These are phyloP conservation scores for Proliferodiscus dingleyae DNA, from an alignment of 2,329 filamentous ascomycete genomes.

Conservation along the genomic window DNA sequence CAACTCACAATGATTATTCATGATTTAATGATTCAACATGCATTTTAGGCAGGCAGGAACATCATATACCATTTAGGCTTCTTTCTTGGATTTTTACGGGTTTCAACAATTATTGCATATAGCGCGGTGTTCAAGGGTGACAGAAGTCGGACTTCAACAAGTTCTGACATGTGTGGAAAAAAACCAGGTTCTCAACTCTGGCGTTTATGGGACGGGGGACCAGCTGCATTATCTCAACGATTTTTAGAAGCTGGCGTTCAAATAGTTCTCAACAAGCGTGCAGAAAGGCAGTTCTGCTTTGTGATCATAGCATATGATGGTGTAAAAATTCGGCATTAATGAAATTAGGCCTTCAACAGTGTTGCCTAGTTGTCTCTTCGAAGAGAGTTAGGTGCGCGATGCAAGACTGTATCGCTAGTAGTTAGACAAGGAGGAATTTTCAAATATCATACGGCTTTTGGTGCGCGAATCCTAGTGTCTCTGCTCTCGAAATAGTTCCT, in stretches of 20 bases:
- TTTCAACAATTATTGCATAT: slow-evolving; percentile 24
- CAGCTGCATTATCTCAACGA: not conserved
- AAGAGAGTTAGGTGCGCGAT: not conserved
- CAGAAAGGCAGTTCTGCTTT: not conserved
- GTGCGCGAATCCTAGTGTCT: no score
- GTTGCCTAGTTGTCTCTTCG: not conserved
- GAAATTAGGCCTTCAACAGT: not conserved
- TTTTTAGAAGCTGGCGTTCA: not conserved
- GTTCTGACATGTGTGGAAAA: slow-evolving; percentile 20
- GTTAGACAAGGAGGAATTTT: not conserved
- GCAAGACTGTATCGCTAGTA: not conserved
- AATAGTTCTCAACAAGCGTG: not conserved
- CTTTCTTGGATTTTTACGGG: slow-evolving; percentile 1
- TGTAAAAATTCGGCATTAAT: no score
- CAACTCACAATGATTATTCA: slow-evolving; percentile 7
- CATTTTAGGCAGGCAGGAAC: slow-evolving; percentile 10
- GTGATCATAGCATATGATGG: not conserved
- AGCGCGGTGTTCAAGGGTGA: slow-evolving; percentile 25
- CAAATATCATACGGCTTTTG: no score
- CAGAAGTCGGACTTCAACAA: slow-evolving; percentile 31
- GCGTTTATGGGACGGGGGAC: not conserved
- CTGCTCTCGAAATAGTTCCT: no score
- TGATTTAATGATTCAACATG: slow-evolving; percentile 32
- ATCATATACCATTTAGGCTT: slow-evolving; percentile 8
- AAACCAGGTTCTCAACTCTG: slow-evolving; percentile 1